Base-by-base conservation (phyloP, 805 yeast species). In the Cyberlindnera veronae region DNA sequence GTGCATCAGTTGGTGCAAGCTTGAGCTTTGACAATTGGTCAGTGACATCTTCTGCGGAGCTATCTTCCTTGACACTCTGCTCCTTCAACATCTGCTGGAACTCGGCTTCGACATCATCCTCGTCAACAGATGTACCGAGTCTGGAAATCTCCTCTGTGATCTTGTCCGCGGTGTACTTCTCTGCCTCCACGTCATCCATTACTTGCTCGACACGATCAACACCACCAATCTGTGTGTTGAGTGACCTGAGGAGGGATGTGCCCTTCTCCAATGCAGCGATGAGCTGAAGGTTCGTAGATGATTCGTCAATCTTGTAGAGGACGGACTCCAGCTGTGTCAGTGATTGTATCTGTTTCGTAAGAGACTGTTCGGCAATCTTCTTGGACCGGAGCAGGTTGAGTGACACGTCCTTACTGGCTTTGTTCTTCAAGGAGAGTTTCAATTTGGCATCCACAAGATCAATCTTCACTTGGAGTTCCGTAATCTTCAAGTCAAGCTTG, bases 141-240 rank as follows among this genome's bases (percentile, higher is more conserved):
- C 48, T 30, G 46, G 56, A 36, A 37, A 69, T 42, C 38, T 61
- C 62, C 6, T 60, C 53, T 12, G 67, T 54, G n/a, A 74, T 61
- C 39, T 61, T 65, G 35, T 69, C 69, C 5, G 67, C 54, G 14
- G 62, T 63, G 9, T 52, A 58, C 22, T 55, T 55, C 33, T 68
- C 65, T 9, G 67, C 70, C 13, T 62, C 57, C 11, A 74, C 49
- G 31, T 63, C 66, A 36, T 67, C 71, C 49, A 72, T 54, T 6
- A 70, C 46, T 4, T 63, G 61, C 17, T 66, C 68, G 1, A 74
- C 69, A 26, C 60, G 55, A 9, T 72, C 76, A 12, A 64, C 58
- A 3, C 72, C 72, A 4, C 74, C 77, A 24, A 66, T 46, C 35
- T 64, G 64, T 8, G 56, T 38, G 42, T 73, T 72, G 33, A 75